Conservation (phyloP, 2,329 filamentous ascomycete genomes). For the Fusarium concolor region DNA sequence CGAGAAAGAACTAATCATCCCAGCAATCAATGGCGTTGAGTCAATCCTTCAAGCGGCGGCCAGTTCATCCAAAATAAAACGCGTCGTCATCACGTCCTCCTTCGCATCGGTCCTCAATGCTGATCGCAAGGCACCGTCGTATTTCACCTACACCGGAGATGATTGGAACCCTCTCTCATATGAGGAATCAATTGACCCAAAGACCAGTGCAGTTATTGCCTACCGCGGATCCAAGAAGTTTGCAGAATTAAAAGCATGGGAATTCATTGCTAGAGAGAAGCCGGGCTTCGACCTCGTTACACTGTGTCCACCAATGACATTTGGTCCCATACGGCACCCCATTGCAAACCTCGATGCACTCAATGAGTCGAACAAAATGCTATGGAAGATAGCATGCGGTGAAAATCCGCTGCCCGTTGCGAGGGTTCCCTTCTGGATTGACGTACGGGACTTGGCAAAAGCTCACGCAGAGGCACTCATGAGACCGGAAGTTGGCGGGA, state of each 20-base stretch:
- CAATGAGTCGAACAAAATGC: constrained; percentile 56
- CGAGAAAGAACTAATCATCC: constrained; percentile 58
- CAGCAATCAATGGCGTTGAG: constrained; percentile 59
- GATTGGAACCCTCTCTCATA: constrained; percentile 69
- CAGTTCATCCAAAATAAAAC: constrained; percentile 35
- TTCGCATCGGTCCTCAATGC: constrained; percentile 73
- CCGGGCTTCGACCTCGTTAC: constrained; percentile 58
- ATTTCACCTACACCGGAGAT: constrained; percentile 62
- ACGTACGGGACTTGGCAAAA: constrained; percentile 59
- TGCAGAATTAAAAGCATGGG: constrained; percentile 52
- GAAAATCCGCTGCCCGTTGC: constrained; percentile 49
- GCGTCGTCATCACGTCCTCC: constrained; percentile 70
- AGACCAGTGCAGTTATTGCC: constrained; percentile 54
- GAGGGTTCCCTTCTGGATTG: constrained; percentile 58
- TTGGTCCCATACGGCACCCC: constrained; percentile 58
- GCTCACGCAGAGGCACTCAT: constrained; percentile 59
- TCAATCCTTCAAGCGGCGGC: constrained; percentile 53
- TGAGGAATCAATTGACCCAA: constrained; percentile 58
- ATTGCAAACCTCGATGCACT: constrained; percentile 50
- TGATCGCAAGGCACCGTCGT: constrained; percentile 55
- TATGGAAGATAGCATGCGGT: not conserved
- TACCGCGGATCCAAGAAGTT: constrained; percentile 53
- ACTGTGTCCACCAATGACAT: constrained; percentile 59
- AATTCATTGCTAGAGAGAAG: constrained; percentile 50
- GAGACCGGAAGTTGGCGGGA: constrained; percentile 50